These are phyloP conservation scores for Trypanosoma avium DNA, from an alignment of 208 protist species.

Conservation along the genomic window DNA sequence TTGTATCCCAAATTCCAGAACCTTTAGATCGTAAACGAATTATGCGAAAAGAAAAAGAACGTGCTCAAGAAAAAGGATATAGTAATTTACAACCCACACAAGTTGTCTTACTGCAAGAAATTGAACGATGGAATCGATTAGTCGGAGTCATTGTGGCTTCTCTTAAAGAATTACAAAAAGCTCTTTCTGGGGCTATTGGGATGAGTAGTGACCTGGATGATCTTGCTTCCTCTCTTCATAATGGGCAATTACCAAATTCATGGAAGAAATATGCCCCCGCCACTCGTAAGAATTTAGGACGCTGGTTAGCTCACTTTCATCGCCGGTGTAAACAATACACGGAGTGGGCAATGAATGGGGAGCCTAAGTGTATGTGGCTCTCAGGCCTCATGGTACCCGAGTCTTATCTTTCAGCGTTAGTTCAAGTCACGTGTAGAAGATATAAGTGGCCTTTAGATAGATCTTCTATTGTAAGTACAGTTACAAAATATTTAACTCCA, in stretches of 20 bases:
- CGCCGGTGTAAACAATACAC: slow-evolving; percentile 94
- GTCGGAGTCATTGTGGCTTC: slow-evolving; percentile 87
- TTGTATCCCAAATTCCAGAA: slow-evolving; percentile 91
- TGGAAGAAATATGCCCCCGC: slow-evolving; percentile 94
- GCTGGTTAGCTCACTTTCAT: slow-evolving; percentile 97
- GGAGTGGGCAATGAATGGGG: slow-evolving; percentile 93
- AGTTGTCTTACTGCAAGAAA: slow-evolving; percentile 98
- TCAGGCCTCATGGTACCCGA: slow-evolving; percentile 99
- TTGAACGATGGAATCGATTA: slow-evolving; percentile 98
- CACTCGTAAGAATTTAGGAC: slow-evolving; percentile 95
- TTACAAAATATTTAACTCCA: slow-evolving; percentile 78
- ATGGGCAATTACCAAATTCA: slow-evolving; percentile 92
- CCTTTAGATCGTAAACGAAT: slow-evolving; percentile 91
- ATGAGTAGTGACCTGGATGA: slow-evolving; percentile 97
- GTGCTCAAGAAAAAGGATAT: slow-evolving; percentile 56
- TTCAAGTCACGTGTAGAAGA: slow-evolving; percentile 97
- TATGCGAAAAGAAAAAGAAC: slow-evolving; percentile 68
- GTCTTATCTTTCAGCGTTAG: slow-evolving; percentile 97
- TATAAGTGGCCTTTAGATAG: slow-evolving; percentile 98
- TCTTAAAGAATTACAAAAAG: slow-evolving; percentile 95
- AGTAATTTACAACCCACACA: slow-evolving; percentile 89
- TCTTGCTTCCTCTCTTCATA: slow-evolving; percentile 91
- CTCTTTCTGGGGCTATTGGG: slow-evolving; percentile 96
- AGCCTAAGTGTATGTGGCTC: slow-evolving; percentile 98
- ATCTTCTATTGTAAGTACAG: slow-evolving; percentile 94